phyloP scores from a whole-genome alignment of 2,329 filamentous ascomycete genomes.

The Pyrenophora seminiperda region DNA sequence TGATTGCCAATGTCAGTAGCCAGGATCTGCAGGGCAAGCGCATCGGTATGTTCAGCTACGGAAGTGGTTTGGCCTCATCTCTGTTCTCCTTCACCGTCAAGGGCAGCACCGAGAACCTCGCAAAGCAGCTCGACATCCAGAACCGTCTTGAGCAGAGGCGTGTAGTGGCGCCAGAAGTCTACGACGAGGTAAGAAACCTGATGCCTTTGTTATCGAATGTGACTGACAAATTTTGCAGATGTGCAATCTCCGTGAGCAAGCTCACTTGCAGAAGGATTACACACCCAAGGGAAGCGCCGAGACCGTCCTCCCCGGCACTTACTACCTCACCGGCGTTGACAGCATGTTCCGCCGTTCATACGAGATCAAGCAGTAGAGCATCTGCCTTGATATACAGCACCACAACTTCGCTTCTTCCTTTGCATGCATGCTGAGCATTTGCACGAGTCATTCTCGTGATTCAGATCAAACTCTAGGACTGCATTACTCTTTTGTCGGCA shows the following conservation, averaged over 20 bases:
- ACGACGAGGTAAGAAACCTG: constrained; percentile 51
- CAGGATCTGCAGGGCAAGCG: constrained; percentile 57
- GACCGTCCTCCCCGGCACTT: constrained; percentile 54
- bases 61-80: constrained; percentile 57
- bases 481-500: constrained; percentile 27
- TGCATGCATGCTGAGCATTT: constrained; percentile 44
- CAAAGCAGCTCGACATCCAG: constrained; percentile 55
- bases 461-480: constrained; percentile 34
- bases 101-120: constrained; percentile 54
- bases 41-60: constrained; percentile 59
- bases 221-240: constrained; percentile 48
- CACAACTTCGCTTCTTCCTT: constrained; percentile 33
- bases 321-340: constrained; percentile 58
- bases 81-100: constrained; percentile 57
- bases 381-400: constrained; percentile 10
- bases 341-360: constrained; percentile 59
- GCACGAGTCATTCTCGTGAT: constrained; percentile 40
- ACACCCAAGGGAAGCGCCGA: constrained; percentile 53
- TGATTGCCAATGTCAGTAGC: constrained; percentile 54
- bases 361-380: constrained; percentile 54
- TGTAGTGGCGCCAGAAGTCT: constrained; percentile 54
- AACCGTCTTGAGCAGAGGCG: constrained; percentile 53
- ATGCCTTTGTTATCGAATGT: constrained; percentile 11
- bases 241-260: constrained; percentile 58
- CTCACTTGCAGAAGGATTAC: constrained; percentile 58